Base-by-base conservation (phyloP, 2,329 filamentous ascomycete species). In the Aureobasidium sp. region DNA sequence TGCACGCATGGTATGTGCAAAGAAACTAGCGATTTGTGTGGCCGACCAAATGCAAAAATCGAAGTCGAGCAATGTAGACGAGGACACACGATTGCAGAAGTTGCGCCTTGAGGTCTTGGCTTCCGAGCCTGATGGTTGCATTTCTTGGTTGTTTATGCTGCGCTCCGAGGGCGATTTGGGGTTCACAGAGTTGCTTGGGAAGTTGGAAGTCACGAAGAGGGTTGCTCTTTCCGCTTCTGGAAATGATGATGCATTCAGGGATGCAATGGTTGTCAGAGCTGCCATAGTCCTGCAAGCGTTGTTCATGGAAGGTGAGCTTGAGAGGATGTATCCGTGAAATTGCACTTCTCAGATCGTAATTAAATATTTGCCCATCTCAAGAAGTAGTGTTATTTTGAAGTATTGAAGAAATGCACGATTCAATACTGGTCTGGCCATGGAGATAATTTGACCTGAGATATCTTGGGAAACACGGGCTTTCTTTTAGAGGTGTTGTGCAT, bases 141-240 rank as follows among this genome's bases (percentile, higher is more conserved):
- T 57, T 12, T 34, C 26, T 23, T 57, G 53, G 53, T 20, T 57
- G 10, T 57, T 57, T 20, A 57, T 57, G 53, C n/a, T 57, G 20
- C 39, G 39, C 2, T 26, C 39, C 3, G 41, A 34, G 5, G 53
- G 53, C 2, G 53, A 57, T 20, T 3, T 46, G 10, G 27, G 41
- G 2, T 36, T 57, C 13, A 46, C 34, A 27, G 37, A 47, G 13
- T 44, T 44, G 29, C 41, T 57, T 23, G 53, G 39, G 29, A 39
- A 34, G 9, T n/a, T 57, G 41, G 41, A 47, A 27, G 39, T 17
- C 6, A 44, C 13, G n/a, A 57, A 36, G 29, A 57, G 53, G 20
- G 15, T 46, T 37, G 53, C 53, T 26, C 12, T 57, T 44, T 46
- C 29, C 5, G 53, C 7, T 48, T 48, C 15, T 39, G 52, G 42